These are phyloP conservation scores for Sergeia podlipaevii DNA, from an alignment of 208 protist genomes.

Conservation along the genomic window DNA sequence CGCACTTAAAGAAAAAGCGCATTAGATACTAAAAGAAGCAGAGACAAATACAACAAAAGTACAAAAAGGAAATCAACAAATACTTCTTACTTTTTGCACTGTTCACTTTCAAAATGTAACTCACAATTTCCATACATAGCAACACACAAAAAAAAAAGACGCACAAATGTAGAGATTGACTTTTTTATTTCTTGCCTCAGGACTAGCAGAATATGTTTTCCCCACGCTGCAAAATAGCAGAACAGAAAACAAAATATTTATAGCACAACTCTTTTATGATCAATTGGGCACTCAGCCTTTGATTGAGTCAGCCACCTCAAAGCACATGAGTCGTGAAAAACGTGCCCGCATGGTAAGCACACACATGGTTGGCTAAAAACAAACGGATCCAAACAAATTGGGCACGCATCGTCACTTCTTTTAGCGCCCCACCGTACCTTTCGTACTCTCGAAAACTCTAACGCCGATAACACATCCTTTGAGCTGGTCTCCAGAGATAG, in stretches of 20 bases:
- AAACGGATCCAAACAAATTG: slow-evolving; percentile 61
- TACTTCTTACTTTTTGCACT: neutral
- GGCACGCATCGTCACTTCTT: slow-evolving; percentile 27
- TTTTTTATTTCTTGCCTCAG: neutral
- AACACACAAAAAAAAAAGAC: slow-evolving; percentile 8
- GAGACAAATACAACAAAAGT: slow-evolving; percentile 2
- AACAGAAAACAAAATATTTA: neutral
- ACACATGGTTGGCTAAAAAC: slow-evolving; percentile 27
- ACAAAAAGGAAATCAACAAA: neutral
- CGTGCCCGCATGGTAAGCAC: slow-evolving; percentile 63
- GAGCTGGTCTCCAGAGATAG: slow-evolving; percentile 40
- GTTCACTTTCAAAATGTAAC: no score
- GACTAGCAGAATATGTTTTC: slow-evolving; percentile 1
- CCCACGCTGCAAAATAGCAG: neutral
- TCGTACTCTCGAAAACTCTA: slow-evolving; percentile 22
- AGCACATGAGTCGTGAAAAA: slow-evolving; percentile 62
- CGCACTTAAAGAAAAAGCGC: slow-evolving; percentile 6
- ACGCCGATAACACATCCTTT: slow-evolving; percentile 18
- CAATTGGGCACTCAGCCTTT: slow-evolving; percentile 60
- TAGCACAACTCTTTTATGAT: slow-evolving; percentile 17
- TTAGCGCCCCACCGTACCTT: slow-evolving; percentile 15
- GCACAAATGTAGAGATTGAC: neutral
- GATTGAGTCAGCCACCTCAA: slow-evolving; percentile 62
- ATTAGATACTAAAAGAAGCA: neutral
- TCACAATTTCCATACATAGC: no score